Base-by-base conservation (phyloP, 352 stramenopile genomes). In the Globisporangium uncinulatum region DNA sequence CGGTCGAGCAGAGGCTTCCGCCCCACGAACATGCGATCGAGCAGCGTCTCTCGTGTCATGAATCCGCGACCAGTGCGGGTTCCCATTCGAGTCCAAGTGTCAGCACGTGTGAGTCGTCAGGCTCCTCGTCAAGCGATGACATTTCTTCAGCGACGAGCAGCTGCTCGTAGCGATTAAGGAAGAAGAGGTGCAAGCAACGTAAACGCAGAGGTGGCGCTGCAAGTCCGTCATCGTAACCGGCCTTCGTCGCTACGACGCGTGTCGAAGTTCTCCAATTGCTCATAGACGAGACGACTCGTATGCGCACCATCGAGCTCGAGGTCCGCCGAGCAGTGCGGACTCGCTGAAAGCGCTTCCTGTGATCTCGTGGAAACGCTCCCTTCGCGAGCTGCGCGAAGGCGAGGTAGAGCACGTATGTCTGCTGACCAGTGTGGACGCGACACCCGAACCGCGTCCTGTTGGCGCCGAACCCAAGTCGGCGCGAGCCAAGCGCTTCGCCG, bases 401-500 rank as follows among this genome's bases (percentile, higher is more conserved):
- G 49, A 72, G 14, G 54, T 70, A 39, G 61, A 68, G 37, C 61
- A 72, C 53, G 29, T 70, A 1, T 63, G 52, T 13, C 8, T 42
- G 7, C 37, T 42, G 8, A 42, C 2, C 2, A 11, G 37, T 3
- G 37, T n/a, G n/a, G n/a, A n/a, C n/a, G n/a, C n/a, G n/a, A n/a
- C n/a, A n/a, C n/a, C n/a, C n/a, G n/a, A n/a, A n/a, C n/a, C n/a
- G n/a, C n/a, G n/a, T n/a, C n/a, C n/a, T n/a, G n/a, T 44, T 15
- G 45, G 32, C 19, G 49, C 44, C 3, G 57, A 66, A 19, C 50
- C 47, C 1, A 66, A 66, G 37, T 61, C 10, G 13, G 53, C 61
- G 6, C 39, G 47, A 8, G 48, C 56, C 56, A 54, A 60, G 17
- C 55, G 57, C 1, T 67, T 65, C 17, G 47, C 54, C 6, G 36